Evolutionary conservation across 257 asterid species (phyloP), one percentile per base, ranked within the genome.

Genomic region (Phtheirospermum japonicum): DNA sequence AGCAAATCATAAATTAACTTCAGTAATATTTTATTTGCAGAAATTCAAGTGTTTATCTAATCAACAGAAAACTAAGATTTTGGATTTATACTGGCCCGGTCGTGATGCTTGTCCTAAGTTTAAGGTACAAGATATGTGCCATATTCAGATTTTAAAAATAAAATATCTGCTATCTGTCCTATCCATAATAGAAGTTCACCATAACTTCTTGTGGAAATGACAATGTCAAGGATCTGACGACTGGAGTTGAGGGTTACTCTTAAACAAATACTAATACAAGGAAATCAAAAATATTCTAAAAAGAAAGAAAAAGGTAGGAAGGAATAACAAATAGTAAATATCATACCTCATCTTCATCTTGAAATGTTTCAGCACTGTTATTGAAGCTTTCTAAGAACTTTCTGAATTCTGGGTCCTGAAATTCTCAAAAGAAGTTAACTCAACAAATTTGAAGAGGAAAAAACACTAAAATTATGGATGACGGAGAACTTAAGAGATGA

Each of bases 321-420:
- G 59, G 54, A 57, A 71, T 20, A 42, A 52, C 4, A 58, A 37
- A 43, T 49, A 66, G 51, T 40, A 66, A 63, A 59, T 42, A 62
- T 63, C 87, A 75, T 80, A 93, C 99, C 78, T 50, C 75, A 57
- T 81, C 86, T 61, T 65, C 92, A 71, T 71, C 71, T 50, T 63
- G 81, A 72, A 70, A 45, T 45, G 76, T 68, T 62, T 71, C 78
- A 51, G 65, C 70, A 57, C 63, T 74, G 63, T 49, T 63, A 8
- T 69, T 61, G 83, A 65, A 75, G 67, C 71, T 87, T 75, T 87
- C 86, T 70, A 93, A 75, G 75, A 85, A 83, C 71, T 82, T 78
- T 33, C 67, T 66, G 82, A 93, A 93, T 32, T 78, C 78, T 31
- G 90, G 90, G 79, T 93, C 90, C 99, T 93, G 96, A 54, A 81